These are phyloP conservation scores for Wickerhamia fluorescens DNA, from an alignment of 805 yeast genomes.

Conservation along the genomic window DNA sequence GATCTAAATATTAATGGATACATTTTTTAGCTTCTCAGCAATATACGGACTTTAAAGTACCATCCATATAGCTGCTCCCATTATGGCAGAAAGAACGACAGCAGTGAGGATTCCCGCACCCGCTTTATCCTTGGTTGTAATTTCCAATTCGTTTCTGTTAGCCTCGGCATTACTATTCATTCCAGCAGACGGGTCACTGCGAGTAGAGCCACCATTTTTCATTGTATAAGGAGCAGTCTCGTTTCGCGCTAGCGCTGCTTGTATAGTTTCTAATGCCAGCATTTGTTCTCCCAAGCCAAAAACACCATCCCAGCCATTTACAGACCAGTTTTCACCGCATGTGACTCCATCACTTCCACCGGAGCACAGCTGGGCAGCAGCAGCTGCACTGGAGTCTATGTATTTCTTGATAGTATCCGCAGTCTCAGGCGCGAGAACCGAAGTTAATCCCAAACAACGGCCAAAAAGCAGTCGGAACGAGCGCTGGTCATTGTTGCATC, in stretches of 20 bases:
- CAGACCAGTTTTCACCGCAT: slow-evolving; percentile 66
- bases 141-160: slow-evolving; percentile 37
- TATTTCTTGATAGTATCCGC: slow-evolving; percentile 33
- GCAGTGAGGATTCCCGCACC: slow-evolving; percentile 92
- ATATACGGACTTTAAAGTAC: slow-evolving; percentile 36
- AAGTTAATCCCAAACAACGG: slow-evolving; percentile 54
- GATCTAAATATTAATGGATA: too few relatives aligned
- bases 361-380: slow-evolving; percentile 62
- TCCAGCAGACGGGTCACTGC: slow-evolving; percentile 43
- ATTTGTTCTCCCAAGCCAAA: slow-evolving; percentile 80
- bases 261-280: slow-evolving; percentile 61
- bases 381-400: slow-evolving; percentile 48
- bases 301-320: slow-evolving; percentile 51
- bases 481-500: slow-evolving; percentile 71
- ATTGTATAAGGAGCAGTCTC: slow-evolving; percentile 26
- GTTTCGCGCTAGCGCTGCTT: slow-evolving; percentile 36
- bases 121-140: slow-evolving; percentile 52
- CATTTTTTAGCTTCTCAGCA: too few relatives aligned
- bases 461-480: slow-evolving; percentile 67
- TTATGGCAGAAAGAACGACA: slow-evolving; percentile 49
- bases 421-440: slow-evolving; percentile 46
- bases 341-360: slow-evolving; percentile 85
- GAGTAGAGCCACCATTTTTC: slow-evolving; percentile 29
- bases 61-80: slow-evolving; percentile 81
- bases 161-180: slow-evolving; percentile 32